These are phyloP conservation scores for Candida awuae DNA, from an alignment of 805 yeast genomes.

Conservation along the genomic window DNA sequence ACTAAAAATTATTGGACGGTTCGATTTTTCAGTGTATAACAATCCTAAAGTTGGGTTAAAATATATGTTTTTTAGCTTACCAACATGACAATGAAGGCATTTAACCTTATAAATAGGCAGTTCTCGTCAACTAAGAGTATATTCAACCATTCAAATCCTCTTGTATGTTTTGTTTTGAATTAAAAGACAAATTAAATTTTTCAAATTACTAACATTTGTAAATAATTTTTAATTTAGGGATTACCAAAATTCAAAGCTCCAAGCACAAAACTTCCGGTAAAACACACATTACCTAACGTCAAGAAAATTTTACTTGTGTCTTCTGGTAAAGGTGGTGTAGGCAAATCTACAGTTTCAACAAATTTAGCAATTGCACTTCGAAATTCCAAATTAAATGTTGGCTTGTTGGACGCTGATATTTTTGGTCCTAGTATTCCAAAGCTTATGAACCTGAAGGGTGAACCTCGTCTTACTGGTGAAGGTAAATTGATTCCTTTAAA, in stretches of 20 bases:
- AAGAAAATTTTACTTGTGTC: constrained; percentile 55
- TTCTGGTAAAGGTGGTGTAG: constrained; percentile 78
- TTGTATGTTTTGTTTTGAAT: background rate
- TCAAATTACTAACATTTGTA: constrained; percentile 8
- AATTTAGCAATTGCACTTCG: constrained; percentile 61
- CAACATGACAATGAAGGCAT: background rate
- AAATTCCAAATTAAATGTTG: constrained; percentile 46
- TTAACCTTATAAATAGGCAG: background rate
- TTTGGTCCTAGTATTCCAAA: constrained; percentile 83
- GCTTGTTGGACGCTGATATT: constrained; percentile 70
- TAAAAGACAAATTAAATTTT: background rate
- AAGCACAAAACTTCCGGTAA: constrained; percentile 45
- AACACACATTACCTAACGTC: constrained; percentile 52
- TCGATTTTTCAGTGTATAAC: too few species aligned
- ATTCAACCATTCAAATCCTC: constrained; percentile 3
- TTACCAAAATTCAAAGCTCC: constrained; percentile 35
- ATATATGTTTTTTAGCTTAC: background rate
- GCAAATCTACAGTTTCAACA: constrained; percentile 66
- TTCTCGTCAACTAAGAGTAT: background rate
- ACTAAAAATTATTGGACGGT: too few species aligned
- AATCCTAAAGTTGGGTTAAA: background rate
- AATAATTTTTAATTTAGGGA: constrained; percentile 26
- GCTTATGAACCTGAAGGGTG: constrained; percentile 58
- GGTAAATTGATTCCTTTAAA: constrained; percentile 59
- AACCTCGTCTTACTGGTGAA: constrained; percentile 45